phyloP scores from a whole-genome alignment of 2,329 filamentous ascomycete genomes.

The Cryoendolithus antarcticus region DNA sequence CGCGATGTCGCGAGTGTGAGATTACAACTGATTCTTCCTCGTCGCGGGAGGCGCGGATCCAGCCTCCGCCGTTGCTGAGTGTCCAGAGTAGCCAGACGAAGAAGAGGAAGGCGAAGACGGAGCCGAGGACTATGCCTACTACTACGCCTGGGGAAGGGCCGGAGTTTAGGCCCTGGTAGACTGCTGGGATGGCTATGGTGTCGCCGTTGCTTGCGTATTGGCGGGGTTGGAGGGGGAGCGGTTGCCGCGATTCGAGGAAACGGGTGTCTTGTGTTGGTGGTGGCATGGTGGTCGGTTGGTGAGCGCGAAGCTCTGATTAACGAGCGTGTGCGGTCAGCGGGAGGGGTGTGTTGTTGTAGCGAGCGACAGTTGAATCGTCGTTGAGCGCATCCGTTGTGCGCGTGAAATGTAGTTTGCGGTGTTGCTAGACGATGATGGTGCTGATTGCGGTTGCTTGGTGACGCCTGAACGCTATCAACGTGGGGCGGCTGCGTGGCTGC shows the following conservation, averaged over 20 bases:
- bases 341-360: too few relatives aligned
- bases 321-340: too few relatives aligned
- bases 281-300: too few relatives aligned
- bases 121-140: constrained; percentile 47
- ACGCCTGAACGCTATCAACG: too few relatives aligned
- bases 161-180: constrained; percentile 42
- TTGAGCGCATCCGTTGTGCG: too few relatives aligned
- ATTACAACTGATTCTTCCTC: constrained; percentile 22
- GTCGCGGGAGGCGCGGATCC: constrained; percentile 17
- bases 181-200: constrained; percentile 43
- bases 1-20: constrained; percentile 6
- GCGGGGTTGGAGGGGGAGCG: constrained; percentile 7
- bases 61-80: constrained; percentile 21
- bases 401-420: too few relatives aligned
- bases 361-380: too few relatives aligned
- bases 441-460: too few relatives aligned
- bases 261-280: constrained; percentile 11
- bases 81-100: constrained; percentile 39
- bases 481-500: too few relatives aligned
- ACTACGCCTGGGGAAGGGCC: constrained; percentile 46
- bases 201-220: constrained; percentile 7
- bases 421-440: too few relatives aligned
- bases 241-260: constrained; percentile 17
- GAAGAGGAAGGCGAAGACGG: constrained; percentile 41
- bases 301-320: too few relatives aligned